Conservation (phyloP, 305 asterid genomes). For the Plantago coronopus region DNA sequence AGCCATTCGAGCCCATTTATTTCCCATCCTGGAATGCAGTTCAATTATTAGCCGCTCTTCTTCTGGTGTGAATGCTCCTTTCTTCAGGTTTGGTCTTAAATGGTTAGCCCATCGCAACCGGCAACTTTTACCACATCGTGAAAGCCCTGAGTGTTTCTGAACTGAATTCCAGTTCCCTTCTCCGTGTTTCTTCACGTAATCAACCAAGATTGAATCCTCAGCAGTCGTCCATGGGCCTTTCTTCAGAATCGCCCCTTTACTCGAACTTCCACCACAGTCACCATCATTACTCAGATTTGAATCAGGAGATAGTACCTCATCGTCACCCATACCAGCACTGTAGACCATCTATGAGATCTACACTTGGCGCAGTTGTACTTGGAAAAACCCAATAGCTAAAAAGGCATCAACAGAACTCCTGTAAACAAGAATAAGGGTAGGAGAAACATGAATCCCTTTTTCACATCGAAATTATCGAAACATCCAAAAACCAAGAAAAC, state of each 20-base stretch:
- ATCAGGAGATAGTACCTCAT: conserved; percentile 43
- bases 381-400: conserved; percentile 17
- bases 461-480: not conserved
- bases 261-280: conserved; percentile 34
- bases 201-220: conserved; percentile 53
- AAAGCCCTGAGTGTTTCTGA: conserved; percentile 55
- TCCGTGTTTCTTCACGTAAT: conserved; percentile 58
- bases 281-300: conserved; percentile 45
- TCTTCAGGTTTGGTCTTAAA: conserved; percentile 61
- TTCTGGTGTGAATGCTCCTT: conserved; percentile 58
- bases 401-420: conserved; percentile 3
- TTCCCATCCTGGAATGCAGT: conserved; percentile 72
- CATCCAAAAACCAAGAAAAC: not conserved
- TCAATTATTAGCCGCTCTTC: conserved; percentile 58
- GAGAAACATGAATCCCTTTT: not conserved
- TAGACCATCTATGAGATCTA: conserved; percentile 30
- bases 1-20: conserved; percentile 77
- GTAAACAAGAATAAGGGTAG: not conserved
- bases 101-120: conserved; percentile 70
- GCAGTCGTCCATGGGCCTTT: conserved; percentile 77
- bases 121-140: conserved; percentile 70
- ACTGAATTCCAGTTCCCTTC: conserved; percentile 74
- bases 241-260: conserved; percentile 39
- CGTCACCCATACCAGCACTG: conserved; percentile 39
- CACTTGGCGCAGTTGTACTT: conserved; percentile 5